Evolutionary conservation across 495 filamentous ascomycete species (phyloP), one percentile per base, ranked within the genome.

Genomic region (Amphirosellinia nigrospora): DNA sequence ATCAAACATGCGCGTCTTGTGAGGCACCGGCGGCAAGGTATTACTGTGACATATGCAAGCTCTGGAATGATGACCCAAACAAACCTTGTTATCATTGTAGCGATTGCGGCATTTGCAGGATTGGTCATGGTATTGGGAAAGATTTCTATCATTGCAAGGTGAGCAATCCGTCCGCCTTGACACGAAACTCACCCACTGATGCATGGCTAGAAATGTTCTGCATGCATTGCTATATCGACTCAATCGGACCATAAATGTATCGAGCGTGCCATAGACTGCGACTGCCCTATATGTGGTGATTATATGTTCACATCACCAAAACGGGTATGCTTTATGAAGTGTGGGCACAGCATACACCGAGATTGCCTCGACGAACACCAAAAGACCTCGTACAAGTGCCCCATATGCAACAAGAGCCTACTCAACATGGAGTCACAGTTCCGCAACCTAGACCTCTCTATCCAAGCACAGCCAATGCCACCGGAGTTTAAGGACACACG

Each of bases 121-220:
- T 95, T 55, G 96, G 96, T 10, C 88, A 92, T 78, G 96, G 96
- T 8, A 81, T 99, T 56, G 96, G 96, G 2, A 98, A 97, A 79
- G 96, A 98, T 75, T 98, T 94, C 76, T 92, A 94, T 77, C 96
- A 99, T 78, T 99, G 96, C 91, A 96, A 97, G 88, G 94, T 96
- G 79, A 79, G 84, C 72, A 13, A 43, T 34, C 46, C 16, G 26
- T 32, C 39, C n/a, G 15, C 13, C 38, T 13, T 34, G 23, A 48
- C 50, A 58, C 19, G 41, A 15, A 19, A 48, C 36, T 11, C 1
- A 23, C 55, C 10, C 19, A 53, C 41, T 66, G 15, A 66, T 21
- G 7, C 43, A 0, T 15, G 3, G 21, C 9, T 43, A 96, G 93
- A 96, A 90, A 78, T 97, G 93, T 81, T 89, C 90, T 72, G 92